Conservation (phyloP, 2,329 filamentous ascomycete species). For the Magnaporthiopsis rhizophila region DNA sequence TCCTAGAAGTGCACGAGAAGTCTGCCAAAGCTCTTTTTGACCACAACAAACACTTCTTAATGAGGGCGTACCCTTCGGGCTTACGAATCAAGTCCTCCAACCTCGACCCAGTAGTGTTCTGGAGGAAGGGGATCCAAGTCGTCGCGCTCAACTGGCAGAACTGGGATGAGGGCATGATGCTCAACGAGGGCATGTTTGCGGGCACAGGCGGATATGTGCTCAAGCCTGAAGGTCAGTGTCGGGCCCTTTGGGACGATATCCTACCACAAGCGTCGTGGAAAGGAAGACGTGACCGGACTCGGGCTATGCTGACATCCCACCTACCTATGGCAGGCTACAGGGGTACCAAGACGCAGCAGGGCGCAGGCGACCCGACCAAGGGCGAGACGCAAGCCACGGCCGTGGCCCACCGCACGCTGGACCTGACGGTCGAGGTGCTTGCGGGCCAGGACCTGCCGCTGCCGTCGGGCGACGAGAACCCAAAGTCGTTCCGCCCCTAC, state of each 20-base stretch:
- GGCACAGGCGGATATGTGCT: slow-evolving; percentile 78
- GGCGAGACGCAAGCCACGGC: slow-evolving; percentile 10
- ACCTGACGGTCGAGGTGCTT: slow-evolving; percentile 64
- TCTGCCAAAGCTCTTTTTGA: slow-evolving; percentile 53
- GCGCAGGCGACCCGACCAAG: slow-evolving; percentile 21
- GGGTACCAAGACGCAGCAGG: slow-evolving; percentile 17
- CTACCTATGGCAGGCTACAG: slow-evolving; percentile 25
- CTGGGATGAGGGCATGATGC: slow-evolving; percentile 88
- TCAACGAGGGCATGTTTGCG: slow-evolving; percentile 87
- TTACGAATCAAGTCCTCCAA: slow-evolving; percentile 79
- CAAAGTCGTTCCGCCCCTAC: slow-evolving; percentile 64
- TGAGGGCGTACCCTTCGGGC: slow-evolving; percentile 83
- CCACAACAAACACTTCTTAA: slow-evolving; percentile 74
- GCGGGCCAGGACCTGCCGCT: slow-evolving; percentile 71
- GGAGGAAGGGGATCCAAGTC: slow-evolving; percentile 83
- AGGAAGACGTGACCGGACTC: neutral
- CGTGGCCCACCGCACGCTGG: slow-evolving; percentile 50
- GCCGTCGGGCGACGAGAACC: slow-evolving; percentile 41
- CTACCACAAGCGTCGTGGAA: neutral
- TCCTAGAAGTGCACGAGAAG: slow-evolving; percentile 53
- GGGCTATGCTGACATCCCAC: neutral
- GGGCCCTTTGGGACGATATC: neutral
- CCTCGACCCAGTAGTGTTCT: slow-evolving; percentile 75
- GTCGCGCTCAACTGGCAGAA: slow-evolving; percentile 93
- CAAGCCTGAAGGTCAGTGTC: slow-evolving; percentile 60